These are phyloP conservation scores for Coleophoma crateriformis DNA, from an alignment of 2,329 filamentous ascomycete genomes.

Conservation along the genomic window DNA sequence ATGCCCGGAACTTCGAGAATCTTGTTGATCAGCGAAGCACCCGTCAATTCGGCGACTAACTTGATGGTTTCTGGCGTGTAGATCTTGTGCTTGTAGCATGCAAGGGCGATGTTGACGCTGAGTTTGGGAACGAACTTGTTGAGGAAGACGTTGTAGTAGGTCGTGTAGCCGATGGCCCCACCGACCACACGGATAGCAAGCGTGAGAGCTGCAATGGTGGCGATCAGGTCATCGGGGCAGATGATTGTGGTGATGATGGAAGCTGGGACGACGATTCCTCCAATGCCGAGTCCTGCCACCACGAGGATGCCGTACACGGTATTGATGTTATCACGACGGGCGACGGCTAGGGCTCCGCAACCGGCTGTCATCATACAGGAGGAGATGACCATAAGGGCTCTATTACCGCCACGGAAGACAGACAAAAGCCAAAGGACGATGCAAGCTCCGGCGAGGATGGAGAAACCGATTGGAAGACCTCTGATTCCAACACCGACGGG, in stretches of 20 bases:
- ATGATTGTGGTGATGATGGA: constrained; percentile 66
- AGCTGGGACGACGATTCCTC: constrained; percentile 61
- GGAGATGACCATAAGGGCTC: constrained; percentile 51
- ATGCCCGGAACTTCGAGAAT: constrained; percentile 46
- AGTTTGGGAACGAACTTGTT: constrained; percentile 30
- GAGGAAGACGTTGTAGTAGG: constrained; percentile 50
- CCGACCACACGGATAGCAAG: constrained; percentile 66
- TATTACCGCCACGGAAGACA: constrained; percentile 51
- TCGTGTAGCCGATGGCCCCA: constrained; percentile 58
- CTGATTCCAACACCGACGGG: constrained; percentile 58
- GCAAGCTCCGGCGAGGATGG: constrained; percentile 54
- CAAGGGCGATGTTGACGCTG: constrained; percentile 16
- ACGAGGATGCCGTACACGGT: constrained; percentile 52
- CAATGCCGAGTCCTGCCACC: constrained; percentile 57
- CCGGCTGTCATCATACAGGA: constrained; percentile 61
- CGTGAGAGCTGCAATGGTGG: constrained; percentile 62
- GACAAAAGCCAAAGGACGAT: constrained; percentile 54
- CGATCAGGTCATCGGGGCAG: constrained; percentile 65
- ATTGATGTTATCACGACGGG: constrained; percentile 44
- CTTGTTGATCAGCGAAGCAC: constrained; percentile 41
- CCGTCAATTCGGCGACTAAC: constrained; percentile 47
- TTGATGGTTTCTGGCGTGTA: constrained; percentile 34
- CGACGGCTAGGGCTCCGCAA: constrained; percentile 45
- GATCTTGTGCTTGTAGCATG: constrained; percentile 14
- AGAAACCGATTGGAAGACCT: constrained; percentile 57